These are phyloP conservation scores for Primulina eburnea DNA, from an alignment of 257 asterid genomes.

Conservation along the genomic window DNA sequence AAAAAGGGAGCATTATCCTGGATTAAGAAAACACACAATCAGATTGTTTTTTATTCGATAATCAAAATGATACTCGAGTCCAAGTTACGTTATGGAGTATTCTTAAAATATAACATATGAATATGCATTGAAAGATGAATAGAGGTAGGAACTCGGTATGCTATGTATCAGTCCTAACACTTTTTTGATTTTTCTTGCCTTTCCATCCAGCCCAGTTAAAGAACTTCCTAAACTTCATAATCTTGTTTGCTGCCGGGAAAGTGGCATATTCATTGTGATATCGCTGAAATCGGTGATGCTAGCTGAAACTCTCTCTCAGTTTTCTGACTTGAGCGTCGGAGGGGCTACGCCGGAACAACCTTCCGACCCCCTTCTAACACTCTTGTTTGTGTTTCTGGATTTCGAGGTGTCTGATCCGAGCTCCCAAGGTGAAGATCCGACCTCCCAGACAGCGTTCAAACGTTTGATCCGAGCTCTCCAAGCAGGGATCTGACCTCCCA, in stretches of 20 bases:
- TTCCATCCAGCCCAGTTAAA: neutral
- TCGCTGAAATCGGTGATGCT: too few species aligned
- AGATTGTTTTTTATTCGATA: neutral
- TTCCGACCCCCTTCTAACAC: too few species aligned
- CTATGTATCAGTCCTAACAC: neutral
- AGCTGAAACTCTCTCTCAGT: too few species aligned
- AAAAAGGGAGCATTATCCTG: neutral
- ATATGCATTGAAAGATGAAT: neutral
- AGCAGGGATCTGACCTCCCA: too few species aligned
- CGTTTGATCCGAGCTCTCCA: too few species aligned
- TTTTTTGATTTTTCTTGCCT: neutral
- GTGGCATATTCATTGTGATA: conserved; percentile 1
- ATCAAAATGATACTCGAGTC: neutral
- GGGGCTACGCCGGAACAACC: too few species aligned
- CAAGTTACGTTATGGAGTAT: neutral
- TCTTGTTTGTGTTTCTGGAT: too few species aligned
- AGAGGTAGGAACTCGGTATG: neutral
- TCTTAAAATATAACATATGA: too few species aligned
- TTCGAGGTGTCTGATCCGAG: too few species aligned
- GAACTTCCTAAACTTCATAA: neutral
- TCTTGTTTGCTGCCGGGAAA: neutral
- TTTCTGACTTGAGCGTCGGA: too few species aligned
- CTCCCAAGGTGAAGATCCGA: too few species aligned
- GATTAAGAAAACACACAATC: neutral
- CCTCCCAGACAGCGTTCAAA: too few species aligned